Evolutionary conservation across 495 filamentous ascomycete species (phyloP).

Genomic region (Aspergillus mulundensis): DNA sequence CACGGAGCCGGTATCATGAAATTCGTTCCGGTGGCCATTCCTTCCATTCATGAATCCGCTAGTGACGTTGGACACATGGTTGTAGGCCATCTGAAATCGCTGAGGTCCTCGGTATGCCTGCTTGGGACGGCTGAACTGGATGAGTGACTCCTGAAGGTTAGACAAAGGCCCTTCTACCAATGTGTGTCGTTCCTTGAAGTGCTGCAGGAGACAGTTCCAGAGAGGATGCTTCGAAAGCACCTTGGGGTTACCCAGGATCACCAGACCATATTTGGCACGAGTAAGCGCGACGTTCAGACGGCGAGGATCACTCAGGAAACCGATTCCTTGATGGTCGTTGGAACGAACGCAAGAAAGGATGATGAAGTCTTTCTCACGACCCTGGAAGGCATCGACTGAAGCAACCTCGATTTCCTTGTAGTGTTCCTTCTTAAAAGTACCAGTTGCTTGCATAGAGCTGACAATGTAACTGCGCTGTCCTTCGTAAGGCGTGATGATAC

Average conservation of each 20-base stretch:
- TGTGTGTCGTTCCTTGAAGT: constrained; percentile 97
- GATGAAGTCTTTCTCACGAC: constrained; percentile 98
- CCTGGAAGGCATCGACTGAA: constrained; percentile 98
- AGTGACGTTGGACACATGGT: constrained; percentile 56
- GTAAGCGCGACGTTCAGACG: constrained; percentile 99
- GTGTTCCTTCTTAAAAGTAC: constrained; percentile 94
- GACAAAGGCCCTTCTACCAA: constrained; percentile 95
- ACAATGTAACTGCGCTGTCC: constrained; percentile 98
- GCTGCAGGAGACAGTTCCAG: constrained; percentile 93
- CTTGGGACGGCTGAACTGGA: constrained; percentile 94
- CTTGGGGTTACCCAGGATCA: constrained; percentile 97
- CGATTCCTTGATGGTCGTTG: constrained; percentile 98
- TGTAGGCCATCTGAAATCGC: constrained; percentile 80
- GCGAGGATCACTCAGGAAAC: constrained; percentile 96
- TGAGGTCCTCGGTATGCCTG: constrained; percentile 87
- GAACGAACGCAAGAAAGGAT: constrained; percentile 97
- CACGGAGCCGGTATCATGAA: constrained; percentile 80
- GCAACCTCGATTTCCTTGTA: constrained; percentile 99
- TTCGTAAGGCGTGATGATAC: constrained; percentile 98
- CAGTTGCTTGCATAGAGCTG: constrained; percentile 96
- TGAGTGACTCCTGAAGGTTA: constrained; percentile 88
- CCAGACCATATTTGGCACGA: constrained; percentile 91
- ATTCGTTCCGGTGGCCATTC: constrained; percentile 61
- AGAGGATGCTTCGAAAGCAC: constrained; percentile 96
- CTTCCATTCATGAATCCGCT: constrained; percentile 47